Conservation (phyloP, 805 yeast species). For the Candida insectorum region DNA sequence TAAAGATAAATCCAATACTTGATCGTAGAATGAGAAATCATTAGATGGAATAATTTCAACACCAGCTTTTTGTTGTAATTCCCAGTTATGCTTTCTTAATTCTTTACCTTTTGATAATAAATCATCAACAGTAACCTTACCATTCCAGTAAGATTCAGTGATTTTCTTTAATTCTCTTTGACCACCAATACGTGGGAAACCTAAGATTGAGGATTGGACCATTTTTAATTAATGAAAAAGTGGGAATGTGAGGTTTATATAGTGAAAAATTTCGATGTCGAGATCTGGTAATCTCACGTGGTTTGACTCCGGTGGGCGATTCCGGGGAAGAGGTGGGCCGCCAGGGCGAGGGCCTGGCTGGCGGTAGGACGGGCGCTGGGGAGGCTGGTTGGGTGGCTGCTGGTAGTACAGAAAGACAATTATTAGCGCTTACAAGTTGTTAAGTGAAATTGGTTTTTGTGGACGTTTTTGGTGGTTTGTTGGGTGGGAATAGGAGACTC, state of each 20-base stretch:
- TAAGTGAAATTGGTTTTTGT: no score
- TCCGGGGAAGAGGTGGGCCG: no score
- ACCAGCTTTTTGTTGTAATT: slow-evolving; percentile 94
- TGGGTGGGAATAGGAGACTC: no score
- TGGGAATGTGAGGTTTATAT: background rate
- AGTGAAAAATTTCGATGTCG: slow-evolving; percentile 1
- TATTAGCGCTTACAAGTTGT: no score
- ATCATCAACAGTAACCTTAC: slow-evolving; percentile 85
- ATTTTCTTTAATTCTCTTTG: slow-evolving; percentile 98
- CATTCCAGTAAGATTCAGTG: slow-evolving; percentile 98
- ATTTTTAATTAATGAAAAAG: slow-evolving; percentile 34
- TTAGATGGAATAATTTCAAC: slow-evolving; percentile 96
- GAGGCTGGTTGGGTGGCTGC: no score
- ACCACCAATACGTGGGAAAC: slow-evolving; percentile 99
- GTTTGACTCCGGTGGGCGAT: background rate
- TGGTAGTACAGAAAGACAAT: no score
- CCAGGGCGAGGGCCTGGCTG: no score
- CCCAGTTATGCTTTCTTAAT: slow-evolving; percentile 95
- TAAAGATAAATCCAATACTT: slow-evolving; percentile 86
- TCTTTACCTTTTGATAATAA: slow-evolving; percentile 90
- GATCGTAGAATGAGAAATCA: slow-evolving; percentile 98
- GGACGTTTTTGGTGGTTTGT: no score
- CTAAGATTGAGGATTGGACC: slow-evolving; percentile 97
- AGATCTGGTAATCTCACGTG: slow-evolving; percentile 1
- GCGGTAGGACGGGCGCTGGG: no score